Percentiles rank a stretch among this genome's conserved stretches.
These are phyloP conservation scores for Aspergillus bridgeri DNA, from an alignment of 495 filamentous ascomycete genomes.

Conservation along the genomic window DNA sequence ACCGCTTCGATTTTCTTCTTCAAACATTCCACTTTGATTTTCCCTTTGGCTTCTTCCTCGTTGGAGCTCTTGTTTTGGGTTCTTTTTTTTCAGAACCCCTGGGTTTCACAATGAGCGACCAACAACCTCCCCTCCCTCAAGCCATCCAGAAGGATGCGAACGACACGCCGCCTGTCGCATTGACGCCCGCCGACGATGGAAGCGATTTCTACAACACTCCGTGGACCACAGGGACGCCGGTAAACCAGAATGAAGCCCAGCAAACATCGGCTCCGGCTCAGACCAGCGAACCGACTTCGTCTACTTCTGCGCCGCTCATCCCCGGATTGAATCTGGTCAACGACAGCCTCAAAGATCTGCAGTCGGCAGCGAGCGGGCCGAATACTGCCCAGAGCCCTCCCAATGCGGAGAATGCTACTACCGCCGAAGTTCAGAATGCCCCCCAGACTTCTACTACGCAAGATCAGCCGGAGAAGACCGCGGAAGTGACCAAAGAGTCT, in stretches of 20 bases:
- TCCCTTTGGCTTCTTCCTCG: conserved; percentile 22
- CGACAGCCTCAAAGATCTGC: conserved; percentile 16
- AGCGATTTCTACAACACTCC: conserved; percentile 46
- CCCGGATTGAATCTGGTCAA: conserved; percentile 42
- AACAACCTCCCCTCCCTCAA: conserved; percentile 35
- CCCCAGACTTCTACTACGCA: conserved; percentile 4
- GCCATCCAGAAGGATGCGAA: conserved; percentile 19
- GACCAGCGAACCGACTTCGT: conserved; percentile 8
- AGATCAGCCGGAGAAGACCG: not conserved
- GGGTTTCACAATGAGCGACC: conserved; percentile 40
- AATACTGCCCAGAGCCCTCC: conserved; percentile 9
- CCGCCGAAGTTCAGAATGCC: not conserved
- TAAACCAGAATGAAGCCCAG: conserved; percentile 3
- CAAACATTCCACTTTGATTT: conserved; percentile 14
- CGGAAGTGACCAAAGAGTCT: conserved; percentile 9
- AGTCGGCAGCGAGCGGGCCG: conserved; percentile 17
- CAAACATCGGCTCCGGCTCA: conserved; percentile 1
- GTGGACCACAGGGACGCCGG: conserved; percentile 26
- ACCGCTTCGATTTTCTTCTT: conserved; percentile 16
- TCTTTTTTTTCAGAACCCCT: conserved; percentile 4
- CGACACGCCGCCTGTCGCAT: conserved; percentile 36
- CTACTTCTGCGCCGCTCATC: conserved; percentile 26
- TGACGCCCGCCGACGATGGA: conserved; percentile 34
- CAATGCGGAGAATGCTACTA: conserved; percentile 5
- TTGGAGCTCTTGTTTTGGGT: not conserved